Percentiles rank a stretch among this genome's conserved stretches.
Evolutionary conservation across 2,329 filamentous ascomycete genomes (phyloP).

Genomic region (Akanthomyces lecanii): DNA sequence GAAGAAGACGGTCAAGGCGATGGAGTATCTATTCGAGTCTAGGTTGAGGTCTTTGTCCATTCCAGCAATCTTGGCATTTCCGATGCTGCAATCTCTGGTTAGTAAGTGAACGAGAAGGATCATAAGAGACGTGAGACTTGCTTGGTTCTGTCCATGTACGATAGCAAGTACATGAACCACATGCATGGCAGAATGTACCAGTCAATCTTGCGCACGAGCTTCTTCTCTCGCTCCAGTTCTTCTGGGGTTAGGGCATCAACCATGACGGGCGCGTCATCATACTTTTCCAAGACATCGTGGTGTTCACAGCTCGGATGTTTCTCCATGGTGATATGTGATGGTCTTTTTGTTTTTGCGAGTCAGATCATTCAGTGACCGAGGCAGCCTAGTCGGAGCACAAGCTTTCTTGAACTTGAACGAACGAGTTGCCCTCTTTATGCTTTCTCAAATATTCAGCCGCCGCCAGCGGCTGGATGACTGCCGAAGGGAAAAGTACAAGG

Average conservation of each 20-base stretch:
- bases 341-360: neutral
- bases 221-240: conserved; percentile 5
- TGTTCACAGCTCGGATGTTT: neutral
- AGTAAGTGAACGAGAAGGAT: neutral
- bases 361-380: neutral
- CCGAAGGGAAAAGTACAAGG: neutral
- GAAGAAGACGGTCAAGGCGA: conserved; percentile 55
- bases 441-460: neutral
- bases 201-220: conserved; percentile 30
- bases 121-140: neutral
- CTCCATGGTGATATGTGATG: neutral
- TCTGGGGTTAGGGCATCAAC: neutral
- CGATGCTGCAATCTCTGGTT: conserved; percentile 52
- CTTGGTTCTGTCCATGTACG: conserved; percentile 25
- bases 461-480: neutral
- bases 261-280: neutral
- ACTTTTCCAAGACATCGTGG: neutral
- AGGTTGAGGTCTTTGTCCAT: conserved; percentile 46
- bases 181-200: conserved; percentile 41
- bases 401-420: no score
- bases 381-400: neutral
- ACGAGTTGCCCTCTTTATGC: neutral
- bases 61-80: conserved; percentile 54
- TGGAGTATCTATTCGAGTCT: conserved; percentile 48
- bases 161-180: conserved; percentile 42